Conservation (phyloP, 140 eudicot genomes). For the Bidens hawaiensis region DNA sequence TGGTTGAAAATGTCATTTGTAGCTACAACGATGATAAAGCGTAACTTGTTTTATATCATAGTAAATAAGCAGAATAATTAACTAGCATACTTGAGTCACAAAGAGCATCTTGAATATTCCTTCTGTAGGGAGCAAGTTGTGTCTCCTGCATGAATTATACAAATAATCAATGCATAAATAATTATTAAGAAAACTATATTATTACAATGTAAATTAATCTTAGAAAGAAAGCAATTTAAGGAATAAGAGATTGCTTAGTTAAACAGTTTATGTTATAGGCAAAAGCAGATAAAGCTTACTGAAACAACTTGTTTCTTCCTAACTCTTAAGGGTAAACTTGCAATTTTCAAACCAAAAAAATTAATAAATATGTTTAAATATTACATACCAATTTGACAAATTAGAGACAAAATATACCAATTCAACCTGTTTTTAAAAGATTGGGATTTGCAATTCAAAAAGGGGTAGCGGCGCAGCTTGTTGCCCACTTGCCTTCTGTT, state of each 20-base stretch:
- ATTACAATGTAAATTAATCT: not conserved
- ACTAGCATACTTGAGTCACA: slow-evolving; percentile 85
- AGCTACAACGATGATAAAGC: not conserved
- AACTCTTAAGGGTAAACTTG: slow-evolving; percentile 4
- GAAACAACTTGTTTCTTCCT: not conserved
- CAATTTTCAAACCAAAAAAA: not conserved
- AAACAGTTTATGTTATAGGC: not conserved
- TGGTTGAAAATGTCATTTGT: not conserved
- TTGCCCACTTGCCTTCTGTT: no score
- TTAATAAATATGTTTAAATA: not conserved
- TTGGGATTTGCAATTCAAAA: no score
- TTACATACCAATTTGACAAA: not conserved
- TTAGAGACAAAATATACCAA: not conserved
- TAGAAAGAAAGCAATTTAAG: not conserved
- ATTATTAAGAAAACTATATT: not conserved
- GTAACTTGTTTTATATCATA: not conserved
- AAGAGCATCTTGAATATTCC: slow-evolving; percentile 80
- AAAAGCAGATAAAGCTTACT: not conserved
- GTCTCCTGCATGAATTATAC: slow-evolving; percentile 67
- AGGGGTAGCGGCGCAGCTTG: no score
- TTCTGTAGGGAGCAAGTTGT: slow-evolving; percentile 69
- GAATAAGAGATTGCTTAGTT: not conserved
- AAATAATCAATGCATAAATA: not conserved
- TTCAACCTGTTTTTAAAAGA: no score
- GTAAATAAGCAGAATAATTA: no score